A percentile compares a stretch with the other conserved stretches of the same genome.
Evolutionary conservation across 1,284 basidiomycete genomes (phyloP).

Genomic region (Apiotrichum laibachii): DNA sequence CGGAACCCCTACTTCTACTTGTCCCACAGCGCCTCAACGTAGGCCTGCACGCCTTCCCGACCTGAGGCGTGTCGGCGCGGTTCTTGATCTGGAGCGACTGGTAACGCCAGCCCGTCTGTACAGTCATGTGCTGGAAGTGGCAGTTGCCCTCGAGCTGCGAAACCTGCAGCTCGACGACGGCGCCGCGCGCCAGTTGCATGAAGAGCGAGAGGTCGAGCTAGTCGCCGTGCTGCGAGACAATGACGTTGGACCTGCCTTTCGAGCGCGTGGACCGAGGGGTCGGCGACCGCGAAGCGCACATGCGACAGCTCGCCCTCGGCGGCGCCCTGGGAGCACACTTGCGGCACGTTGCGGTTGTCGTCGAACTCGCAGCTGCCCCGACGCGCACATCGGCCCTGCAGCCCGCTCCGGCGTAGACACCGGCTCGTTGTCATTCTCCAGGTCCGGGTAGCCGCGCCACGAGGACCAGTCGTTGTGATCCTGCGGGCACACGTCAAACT

Average conservation of each 20-base stretch:
- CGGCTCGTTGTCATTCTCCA: constrained; percentile 41
- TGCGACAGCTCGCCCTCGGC: background rate
- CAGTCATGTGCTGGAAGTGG: constrained; percentile 48
- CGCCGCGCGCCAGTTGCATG: constrained; percentile 35
- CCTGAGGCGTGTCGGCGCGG: constrained; percentile 34
- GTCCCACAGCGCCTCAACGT: background rate
- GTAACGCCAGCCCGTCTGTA: constrained; percentile 34
- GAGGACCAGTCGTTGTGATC: constrained; percentile 33
- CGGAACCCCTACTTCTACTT: background rate
- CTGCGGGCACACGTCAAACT: constrained; percentile 36
- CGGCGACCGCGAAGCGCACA: constrained; percentile 36
- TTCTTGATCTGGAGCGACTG: constrained; percentile 22
- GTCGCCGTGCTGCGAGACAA: constrained; percentile 44
- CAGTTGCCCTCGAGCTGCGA: constrained; percentile 28
- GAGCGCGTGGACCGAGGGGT: constrained; percentile 42
- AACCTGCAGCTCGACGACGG: constrained; percentile 42
- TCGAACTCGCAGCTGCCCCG: constrained; percentile 27
- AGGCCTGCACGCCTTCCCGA: constrained; percentile 22
- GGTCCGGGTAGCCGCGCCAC: constrained; percentile 41
- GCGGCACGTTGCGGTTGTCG: constrained; percentile 33
- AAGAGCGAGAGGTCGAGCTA: constrained; percentile 44
- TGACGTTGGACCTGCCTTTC: constrained; percentile 40
- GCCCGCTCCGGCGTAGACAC: constrained; percentile 25
- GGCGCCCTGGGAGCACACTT: constrained; percentile 27
- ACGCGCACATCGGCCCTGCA: constrained; percentile 26